Percentiles rank a stretch among this genome's conserved stretches.
Conservation (phyloP, 495 filamentous ascomycete species). For the Tuber calosporum region DNA sequence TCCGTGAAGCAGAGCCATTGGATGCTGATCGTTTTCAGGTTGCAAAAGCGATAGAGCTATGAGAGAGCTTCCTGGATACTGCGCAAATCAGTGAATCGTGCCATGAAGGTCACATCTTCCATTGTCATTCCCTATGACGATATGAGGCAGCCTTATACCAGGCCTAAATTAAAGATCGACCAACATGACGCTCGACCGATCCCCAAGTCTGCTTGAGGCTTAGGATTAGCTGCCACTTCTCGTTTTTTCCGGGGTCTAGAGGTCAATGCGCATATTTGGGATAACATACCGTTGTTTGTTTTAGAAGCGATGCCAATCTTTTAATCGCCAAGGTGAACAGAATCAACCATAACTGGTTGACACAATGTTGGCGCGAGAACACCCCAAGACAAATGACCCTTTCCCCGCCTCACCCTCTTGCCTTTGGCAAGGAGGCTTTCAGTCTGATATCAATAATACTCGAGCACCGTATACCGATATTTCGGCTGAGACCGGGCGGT, state of each 20-base stretch:
- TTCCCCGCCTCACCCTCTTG: not conserved
- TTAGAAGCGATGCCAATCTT: not conserved
- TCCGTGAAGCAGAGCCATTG: not conserved
- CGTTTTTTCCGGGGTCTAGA: not conserved
- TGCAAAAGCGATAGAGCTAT: not conserved
- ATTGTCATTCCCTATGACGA: not conserved
- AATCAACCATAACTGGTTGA: not conserved
- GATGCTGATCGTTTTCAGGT: not conserved
- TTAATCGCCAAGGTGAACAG: not conserved
- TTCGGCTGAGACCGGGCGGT: not conserved
- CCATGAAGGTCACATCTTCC: not conserved
- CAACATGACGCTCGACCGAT: not conserved
- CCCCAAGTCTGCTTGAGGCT: not conserved
- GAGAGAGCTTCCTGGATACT: not conserved
- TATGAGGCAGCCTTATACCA: not conserved
- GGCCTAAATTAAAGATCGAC: not conserved
- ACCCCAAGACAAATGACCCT: not conserved
- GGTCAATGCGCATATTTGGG: not conserved
- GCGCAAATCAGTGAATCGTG: not conserved
- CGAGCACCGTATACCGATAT: not conserved
- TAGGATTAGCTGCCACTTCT: not conserved
- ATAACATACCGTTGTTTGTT: not conserved
- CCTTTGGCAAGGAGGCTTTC: not conserved
- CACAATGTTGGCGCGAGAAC: not conserved
- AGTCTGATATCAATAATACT: not conserved